These are phyloP conservation scores for Plasmodium relictum DNA, from an alignment of 169 alveolate species.

Conservation along the genomic window DNA sequence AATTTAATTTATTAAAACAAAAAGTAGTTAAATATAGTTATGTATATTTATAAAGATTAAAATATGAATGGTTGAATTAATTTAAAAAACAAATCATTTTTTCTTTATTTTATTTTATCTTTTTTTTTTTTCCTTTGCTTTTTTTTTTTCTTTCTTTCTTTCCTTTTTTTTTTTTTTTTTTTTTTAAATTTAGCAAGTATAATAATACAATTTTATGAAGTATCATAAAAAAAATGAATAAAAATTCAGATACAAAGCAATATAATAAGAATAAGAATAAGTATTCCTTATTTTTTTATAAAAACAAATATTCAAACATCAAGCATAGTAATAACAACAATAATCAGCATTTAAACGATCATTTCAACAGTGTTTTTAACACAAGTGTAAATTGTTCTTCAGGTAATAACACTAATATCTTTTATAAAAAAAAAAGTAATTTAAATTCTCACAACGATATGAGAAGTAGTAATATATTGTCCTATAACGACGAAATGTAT, in stretches of 20 bases:
- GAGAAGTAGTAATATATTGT: background rate
- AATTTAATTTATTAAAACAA: too few species aligned
- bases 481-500: constrained; percentile 2
- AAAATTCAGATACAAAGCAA: constrained; percentile 27
- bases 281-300: constrained; percentile 34
- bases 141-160: background rate
- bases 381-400: background rate
- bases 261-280: constrained; percentile 41
- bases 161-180: background rate
- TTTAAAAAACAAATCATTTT: too few species aligned
- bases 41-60: too few species aligned
- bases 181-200: too few species aligned
- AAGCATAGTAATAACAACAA: constrained; percentile 12
- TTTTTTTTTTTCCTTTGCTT: background rate
- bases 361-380: background rate
- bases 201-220: too few species aligned
- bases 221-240: constrained; percentile 22
- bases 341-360: constrained; percentile 4
- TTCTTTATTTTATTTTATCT: background rate
- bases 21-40: too few species aligned
- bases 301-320: constrained; percentile 38
- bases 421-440: constrained; percentile 3
- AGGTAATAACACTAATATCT: background rate
- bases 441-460: background rate
- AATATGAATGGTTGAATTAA: too few species aligned